Conservation (phyloP, 352 stramenopile genomes). For the Globisporangium ultimum region DNA sequence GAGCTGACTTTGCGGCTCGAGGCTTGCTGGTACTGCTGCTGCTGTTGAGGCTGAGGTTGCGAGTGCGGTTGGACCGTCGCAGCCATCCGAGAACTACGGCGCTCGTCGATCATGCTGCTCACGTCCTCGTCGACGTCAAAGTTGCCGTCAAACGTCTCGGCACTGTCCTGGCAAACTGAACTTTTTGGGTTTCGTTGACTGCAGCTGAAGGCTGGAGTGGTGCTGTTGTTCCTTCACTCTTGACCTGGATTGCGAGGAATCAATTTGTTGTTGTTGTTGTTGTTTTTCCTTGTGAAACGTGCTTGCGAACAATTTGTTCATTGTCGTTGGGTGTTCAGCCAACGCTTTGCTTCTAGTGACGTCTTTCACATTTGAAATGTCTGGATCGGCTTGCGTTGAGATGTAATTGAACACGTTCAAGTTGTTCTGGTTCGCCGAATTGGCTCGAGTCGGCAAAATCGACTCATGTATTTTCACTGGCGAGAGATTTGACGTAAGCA, state of each 20-base stretch:
- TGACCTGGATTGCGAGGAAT: not conserved
- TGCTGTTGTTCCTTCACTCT: not conserved
- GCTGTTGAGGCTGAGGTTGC: not conserved
- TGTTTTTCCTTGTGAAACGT: not conserved
- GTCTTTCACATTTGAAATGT: not conserved
- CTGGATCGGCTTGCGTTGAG: not conserved
- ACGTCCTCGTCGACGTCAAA: not conserved
- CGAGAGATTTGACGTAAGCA: conserved; percentile 1
- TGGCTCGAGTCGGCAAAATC: not conserved
- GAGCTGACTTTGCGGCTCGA: conserved; percentile 12
- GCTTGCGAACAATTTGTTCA: conserved; percentile 7
- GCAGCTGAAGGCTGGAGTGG: not conserved
- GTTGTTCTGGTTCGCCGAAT: not conserved
- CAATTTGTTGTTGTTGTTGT: not conserved
- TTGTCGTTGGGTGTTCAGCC: not conserved
- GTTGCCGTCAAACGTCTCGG: not conserved
- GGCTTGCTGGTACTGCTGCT: not conserved
- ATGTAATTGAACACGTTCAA: conserved; percentile 1
- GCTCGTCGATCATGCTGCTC: not conserved
- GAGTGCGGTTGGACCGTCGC: not conserved
- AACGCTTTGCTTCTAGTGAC: not conserved
- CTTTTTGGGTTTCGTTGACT: not conserved
- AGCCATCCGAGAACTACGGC: conserved; percentile 2
- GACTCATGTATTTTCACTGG: conserved; percentile 4
- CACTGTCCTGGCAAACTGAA: not conserved